Conservation (phyloP, 1,284 basidiomycete species). For the Cryptococcus sp. region DNA sequence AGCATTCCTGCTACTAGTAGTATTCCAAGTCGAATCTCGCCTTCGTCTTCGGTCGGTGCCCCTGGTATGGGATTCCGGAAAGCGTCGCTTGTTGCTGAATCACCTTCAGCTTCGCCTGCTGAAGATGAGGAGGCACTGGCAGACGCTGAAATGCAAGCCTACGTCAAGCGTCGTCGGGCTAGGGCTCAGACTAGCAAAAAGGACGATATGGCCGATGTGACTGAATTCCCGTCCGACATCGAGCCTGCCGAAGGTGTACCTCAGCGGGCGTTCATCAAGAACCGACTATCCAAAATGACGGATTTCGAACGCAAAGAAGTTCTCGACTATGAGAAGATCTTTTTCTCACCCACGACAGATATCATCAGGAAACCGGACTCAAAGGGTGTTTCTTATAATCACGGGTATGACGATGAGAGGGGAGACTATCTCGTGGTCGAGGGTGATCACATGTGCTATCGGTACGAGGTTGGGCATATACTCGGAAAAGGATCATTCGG, state of each 20-base stretch:
- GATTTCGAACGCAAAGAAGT: slow-evolving; percentile 90
- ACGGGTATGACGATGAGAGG: slow-evolving; percentile 96
- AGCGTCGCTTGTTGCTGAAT: slow-evolving; percentile 39
- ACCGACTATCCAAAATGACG: slow-evolving; percentile 59
- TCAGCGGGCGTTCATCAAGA: slow-evolving; percentile 54
- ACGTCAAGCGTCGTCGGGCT: slow-evolving; percentile 83
- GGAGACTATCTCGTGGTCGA: slow-evolving; percentile 91
- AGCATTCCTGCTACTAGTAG: slow-evolving; percentile 9
- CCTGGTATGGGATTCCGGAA: slow-evolving; percentile 21
- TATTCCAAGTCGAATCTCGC: slow-evolving; percentile 24
- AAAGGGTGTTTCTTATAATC: slow-evolving; percentile 81
- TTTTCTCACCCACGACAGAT: slow-evolving; percentile 52
- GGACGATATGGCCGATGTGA: slow-evolving; percentile 80
- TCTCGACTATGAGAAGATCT: slow-evolving; percentile 78
- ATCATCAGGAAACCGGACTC: slow-evolving; percentile 26
- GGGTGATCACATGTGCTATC: slow-evolving; percentile 90
- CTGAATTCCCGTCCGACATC: slow-evolving; percentile 87
- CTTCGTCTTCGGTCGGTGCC: slow-evolving; percentile 39
- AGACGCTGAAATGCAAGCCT: slow-evolving; percentile 95
- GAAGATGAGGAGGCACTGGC: slow-evolving; percentile 89
- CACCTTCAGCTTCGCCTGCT: slow-evolving; percentile 53
- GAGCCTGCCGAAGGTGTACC: slow-evolving; percentile 65
- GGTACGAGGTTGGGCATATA: slow-evolving; percentile 88
- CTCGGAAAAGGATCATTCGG: slow-evolving; percentile 98
- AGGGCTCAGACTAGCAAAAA: slow-evolving; percentile 67